Evolutionary conservation across 441 rosid species (phyloP), one percentile per base, ranked within the genome.

Genomic region (Adansonia grandidieri): DNA sequence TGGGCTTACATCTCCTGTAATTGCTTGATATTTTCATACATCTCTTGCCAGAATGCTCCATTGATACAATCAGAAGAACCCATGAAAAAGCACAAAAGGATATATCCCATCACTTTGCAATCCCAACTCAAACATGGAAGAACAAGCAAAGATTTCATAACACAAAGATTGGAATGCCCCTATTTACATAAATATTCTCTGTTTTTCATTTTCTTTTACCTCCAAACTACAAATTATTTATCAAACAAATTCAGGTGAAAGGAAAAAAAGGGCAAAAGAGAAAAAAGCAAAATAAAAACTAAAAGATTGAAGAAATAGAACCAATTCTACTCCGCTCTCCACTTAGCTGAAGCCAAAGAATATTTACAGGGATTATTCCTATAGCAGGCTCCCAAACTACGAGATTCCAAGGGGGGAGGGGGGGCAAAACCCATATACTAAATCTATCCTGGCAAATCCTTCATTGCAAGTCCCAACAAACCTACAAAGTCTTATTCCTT

Each of bases 181-280:
- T 11, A 62, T 28, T 62, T 32, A 24, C 66, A 62, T 62, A 11
- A 62, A 62, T 62, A 62, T 62, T 9, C 65, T 9, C 24, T 58
- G 28, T 24, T 58, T 22, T 54, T 15, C 58, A n/a, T 56, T 8
- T 58, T 19, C 7, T 63, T 63, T 22, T 10, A 24, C 75, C 74
- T 65, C 10, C 82, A 79, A 76, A 79, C 86, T 84, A 88, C 91
- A 88, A 63, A 56, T 90, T 91, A 90, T 90, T 90, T 91, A 91
- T 90, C 66, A 22, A 61, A 61, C 65, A 28, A 13, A 62, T 62
- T 28, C n/a, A 60, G 17, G 78, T 22, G 20, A 51, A 70, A 71
- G n/a, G 58, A 28, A 22, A 62, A 37, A 28, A 50, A 67, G n/a
- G 58, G 17, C 3, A 0, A 11, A 28, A 28, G 75, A 28, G 7